A percentile compares a stretch with the other conserved stretches of the same genome.
phyloP scores from a whole-genome alignment of 768 basidiomycete genomes.

The Lyophyllum shimeji region DNA sequence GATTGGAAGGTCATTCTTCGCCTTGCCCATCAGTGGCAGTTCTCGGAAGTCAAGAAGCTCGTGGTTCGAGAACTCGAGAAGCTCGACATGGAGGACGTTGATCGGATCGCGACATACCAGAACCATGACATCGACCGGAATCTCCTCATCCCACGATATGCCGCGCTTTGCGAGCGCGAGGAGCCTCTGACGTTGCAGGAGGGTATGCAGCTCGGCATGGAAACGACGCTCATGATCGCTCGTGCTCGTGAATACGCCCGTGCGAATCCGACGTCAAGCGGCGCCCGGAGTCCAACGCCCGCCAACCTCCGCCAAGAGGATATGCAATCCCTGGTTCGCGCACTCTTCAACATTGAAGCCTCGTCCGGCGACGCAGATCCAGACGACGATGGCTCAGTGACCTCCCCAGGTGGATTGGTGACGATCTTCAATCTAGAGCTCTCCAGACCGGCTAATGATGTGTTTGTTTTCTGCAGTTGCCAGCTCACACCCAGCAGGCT shows the following conservation, averaged over 20 bases:
- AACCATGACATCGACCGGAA: slow-evolving; percentile 44
- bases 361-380: not conserved
- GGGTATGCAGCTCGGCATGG: slow-evolving; percentile 50
- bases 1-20: slow-evolving; percentile 61
- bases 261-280: slow-evolving; percentile 17
- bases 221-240: slow-evolving; percentile 48
- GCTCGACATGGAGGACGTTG: slow-evolving; percentile 43
- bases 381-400: slow-evolving; percentile 5
- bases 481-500: not conserved
- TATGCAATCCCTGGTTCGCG: slow-evolving; percentile 15
- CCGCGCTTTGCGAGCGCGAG: slow-evolving; percentile 49
- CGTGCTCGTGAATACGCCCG: slow-evolving; percentile 50
- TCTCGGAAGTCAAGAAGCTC: slow-evolving; percentile 54
- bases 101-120: slow-evolving; percentile 57
- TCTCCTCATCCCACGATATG: slow-evolving; percentile 56
- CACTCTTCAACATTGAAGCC: slow-evolving; percentile 10
- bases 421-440: slow-evolving; percentile 6
- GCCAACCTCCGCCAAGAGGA: slow-evolving; percentile 13
- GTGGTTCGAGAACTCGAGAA: slow-evolving; percentile 59
- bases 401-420: slow-evolving; percentile 20
- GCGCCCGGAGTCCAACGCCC: slow-evolving; percentile 16
- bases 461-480: not conserved
- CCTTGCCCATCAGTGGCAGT: slow-evolving; percentile 58
- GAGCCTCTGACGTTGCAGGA: slow-evolving; percentile 56
- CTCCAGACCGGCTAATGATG: slow-evolving; percentile 7